Evolutionary conservation across 2,329 filamentous ascomycete species (phyloP), one percentile per base, ranked within the genome.

Genomic region (Basipetospora chlamydospora): DNA sequence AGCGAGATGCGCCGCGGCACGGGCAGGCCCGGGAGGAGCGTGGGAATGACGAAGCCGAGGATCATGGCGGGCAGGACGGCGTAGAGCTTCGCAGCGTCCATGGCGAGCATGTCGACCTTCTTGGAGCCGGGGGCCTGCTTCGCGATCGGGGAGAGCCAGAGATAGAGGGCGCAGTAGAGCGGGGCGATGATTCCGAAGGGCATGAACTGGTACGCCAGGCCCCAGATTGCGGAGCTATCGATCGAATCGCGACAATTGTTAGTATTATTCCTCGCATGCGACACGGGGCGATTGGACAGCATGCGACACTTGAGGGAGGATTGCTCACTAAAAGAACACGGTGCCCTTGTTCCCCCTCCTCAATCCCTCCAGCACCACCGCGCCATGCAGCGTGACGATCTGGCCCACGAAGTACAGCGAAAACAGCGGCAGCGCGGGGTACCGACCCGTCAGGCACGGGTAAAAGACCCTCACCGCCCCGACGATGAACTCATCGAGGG

Each of bases 171-270:
- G 31, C 42, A 47, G 35, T 46, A 51, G 12, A 47, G 16, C 3
- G 48, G 47, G 5, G 48, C 26, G 3, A 43, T 44, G 18, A 46
- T 37, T 33, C 46, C 48, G 20, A 42, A 35, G 28, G 48, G 46
- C 2, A 48, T 37, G 18, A 36, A 39, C 35, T 49, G 48, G 37
- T 44, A 46, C 4, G 43, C 25, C 15, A 43, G 18, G 2, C 47
- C 48, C 47, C 47, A 49, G 3, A 44, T 20, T 0, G 42, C 38
- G 0, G 46, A 37, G 26, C 48, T 50, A 8, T 6, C 5, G 11
- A 7, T 10, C 17, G 6, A 15, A 28, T 12, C 2, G 28, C 10
- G 11, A 5, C n/a, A n/a, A n/a, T n/a, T n/a, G 38, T 40, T 22
- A 40, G 26, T 21, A 33, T 18, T 4, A 11, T 8, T 31, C 8